A percentile compares a stretch with the other conserved stretches of the same genome.
Evolutionary conservation across 1,139 yeast species (phyloP).

Genomic region (Groenewaldozyma sp.): DNA sequence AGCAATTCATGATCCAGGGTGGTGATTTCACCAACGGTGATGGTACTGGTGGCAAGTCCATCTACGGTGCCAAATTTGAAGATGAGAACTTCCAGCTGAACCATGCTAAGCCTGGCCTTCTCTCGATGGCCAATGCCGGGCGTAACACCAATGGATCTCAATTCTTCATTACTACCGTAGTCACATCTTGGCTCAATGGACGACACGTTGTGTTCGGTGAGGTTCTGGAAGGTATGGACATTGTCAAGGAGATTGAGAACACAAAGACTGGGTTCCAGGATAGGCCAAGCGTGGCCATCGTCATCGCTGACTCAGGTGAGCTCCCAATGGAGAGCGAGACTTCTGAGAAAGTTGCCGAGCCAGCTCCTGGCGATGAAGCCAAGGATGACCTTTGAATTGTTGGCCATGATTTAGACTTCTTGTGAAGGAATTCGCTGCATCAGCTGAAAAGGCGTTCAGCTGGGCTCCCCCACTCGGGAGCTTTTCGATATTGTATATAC

Average conservation of each 20-base stretch:
- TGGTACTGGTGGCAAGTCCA: conserved; percentile 94
- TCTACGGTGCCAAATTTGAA: conserved; percentile 79
- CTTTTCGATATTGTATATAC: conserved; percentile 3
- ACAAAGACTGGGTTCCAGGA: conserved; percentile 69
- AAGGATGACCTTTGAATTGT: conserved; percentile 16
- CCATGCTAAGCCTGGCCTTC: conserved; percentile 71
- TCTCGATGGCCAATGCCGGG: conserved; percentile 97
- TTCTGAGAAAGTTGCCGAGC: conserved; percentile 8
- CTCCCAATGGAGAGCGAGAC: conserved; percentile 27
- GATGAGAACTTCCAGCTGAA: conserved; percentile 81
- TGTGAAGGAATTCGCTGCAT: conserved; percentile 8
- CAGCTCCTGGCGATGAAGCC: conserved; percentile 8
- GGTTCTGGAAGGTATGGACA: conserved; percentile 75
- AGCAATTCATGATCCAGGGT: conserved; percentile 93
- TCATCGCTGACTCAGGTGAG: conserved; percentile 74
- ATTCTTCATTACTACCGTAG: conserved; percentile 88
- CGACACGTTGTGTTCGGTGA: conserved; percentile 95
- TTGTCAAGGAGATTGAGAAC: conserved; percentile 63
- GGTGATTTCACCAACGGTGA: conserved; percentile 91
- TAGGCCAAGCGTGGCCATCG: conserved; percentile 55
- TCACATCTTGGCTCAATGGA: conserved; percentile 88
- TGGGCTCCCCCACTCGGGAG: no score
- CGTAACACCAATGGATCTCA: conserved; percentile 95
- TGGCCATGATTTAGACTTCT: conserved; percentile 8
- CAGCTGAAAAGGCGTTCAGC: no score